Conservation (phyloP, 176 grass and related monocot species). For the Aegilops longissima region DNA sequence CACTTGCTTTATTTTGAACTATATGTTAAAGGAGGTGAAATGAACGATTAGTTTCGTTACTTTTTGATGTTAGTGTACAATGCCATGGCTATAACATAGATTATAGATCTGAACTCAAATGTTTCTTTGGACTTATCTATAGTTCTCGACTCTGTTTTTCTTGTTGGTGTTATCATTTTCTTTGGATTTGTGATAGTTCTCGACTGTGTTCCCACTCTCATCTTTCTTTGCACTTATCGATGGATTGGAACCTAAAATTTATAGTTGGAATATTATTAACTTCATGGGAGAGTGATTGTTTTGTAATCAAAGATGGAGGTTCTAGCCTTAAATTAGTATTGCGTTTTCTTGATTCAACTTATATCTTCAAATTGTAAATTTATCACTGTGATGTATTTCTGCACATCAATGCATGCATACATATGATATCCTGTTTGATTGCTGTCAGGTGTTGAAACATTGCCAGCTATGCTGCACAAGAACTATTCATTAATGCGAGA, state of each 20-base stretch:
- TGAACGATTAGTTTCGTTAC: not conserved
- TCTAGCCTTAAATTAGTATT: not conserved
- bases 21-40: not conserved
- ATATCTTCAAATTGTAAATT: not conserved
- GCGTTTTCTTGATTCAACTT: not conserved
- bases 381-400: not conserved
- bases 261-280: not conserved
- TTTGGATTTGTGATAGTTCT: not conserved
- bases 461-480: conserved; percentile 76
- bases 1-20: not conserved
- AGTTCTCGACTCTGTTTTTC: not conserved
- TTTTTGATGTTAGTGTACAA: not conserved
- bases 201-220: too few species aligned
- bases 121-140: not conserved
- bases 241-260: not conserved
- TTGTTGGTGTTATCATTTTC: not conserved
- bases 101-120: conserved; percentile 1
- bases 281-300: not conserved
- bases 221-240: not conserved
- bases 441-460: conserved; percentile 60
- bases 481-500: conserved; percentile 75
- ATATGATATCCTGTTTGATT: conserved; percentile 13
- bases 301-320: not conserved
- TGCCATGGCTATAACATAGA: not conserved
- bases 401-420: not conserved